Base-by-base conservation (phyloP, 139 green algal species). In the Marvania coccoides region DNA sequence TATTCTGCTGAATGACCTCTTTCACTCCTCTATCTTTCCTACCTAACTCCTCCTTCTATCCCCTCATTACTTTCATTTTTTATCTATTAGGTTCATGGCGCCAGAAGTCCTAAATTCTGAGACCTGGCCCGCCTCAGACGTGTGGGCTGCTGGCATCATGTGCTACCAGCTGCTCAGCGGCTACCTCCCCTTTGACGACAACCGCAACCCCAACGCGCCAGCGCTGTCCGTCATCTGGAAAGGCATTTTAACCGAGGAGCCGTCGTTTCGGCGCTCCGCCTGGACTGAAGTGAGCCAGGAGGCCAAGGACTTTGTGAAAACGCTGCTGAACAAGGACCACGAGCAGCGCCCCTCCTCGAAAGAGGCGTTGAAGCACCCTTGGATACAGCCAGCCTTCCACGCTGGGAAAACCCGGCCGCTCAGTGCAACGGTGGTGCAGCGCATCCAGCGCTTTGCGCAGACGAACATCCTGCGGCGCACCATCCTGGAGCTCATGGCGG, bases 111-210 rank as follows among this genome's bases (percentile, higher is more conserved):
- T 96, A 48, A 77, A 64, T 35, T 86, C 76, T 15, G 47, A 87
- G 57, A 78, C 86, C 15, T 85, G 73, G 24, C 87, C 90, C 5
- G 75, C 75, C 14, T 84, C 78, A 4, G 90, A 96, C 42, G 75
- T 95, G 26, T 96, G 89, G 89, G 81, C 84, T 12, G 90, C 89
- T 4, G 90, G 90, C 2, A 79, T 96, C 13, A 95, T 95, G 89
- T 73, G 81, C 0, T 88, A 90, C 77, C 90, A 96, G 78, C 84
- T 96, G 63, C 80, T 96, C 29, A 83, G 59, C 24, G 59, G 65
- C 5, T 61, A 61, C 48, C 78, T 96, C 59, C 90, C 90, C 13
- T 96, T 95, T 73, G 84, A 96, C 71, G 90, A 96, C 77, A 78
- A 66, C 45, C 65, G 74, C 45, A 87, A 88, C 73, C 73, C 73